phyloP scores from a whole-genome alignment of 2,329 filamentous ascomycete genomes.

The Monilinia laxa region DNA sequence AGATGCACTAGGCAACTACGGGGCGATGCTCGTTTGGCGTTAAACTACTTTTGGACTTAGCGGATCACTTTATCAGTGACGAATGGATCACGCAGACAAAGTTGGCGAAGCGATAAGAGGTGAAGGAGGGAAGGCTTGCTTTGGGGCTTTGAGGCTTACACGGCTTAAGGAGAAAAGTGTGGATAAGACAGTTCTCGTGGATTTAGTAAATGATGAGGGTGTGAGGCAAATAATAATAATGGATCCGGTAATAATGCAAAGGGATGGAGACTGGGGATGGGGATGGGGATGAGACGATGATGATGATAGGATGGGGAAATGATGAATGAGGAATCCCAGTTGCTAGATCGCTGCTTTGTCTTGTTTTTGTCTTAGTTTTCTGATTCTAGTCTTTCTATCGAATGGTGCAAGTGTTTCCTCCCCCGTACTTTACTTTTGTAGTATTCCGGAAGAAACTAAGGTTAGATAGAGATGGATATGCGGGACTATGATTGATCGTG shows the following conservation, averaged over 20 bases:
- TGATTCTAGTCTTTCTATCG: background rate
- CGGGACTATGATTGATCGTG: conserved; percentile 4
- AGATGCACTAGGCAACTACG: conserved; percentile 24
- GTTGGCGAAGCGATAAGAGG: conserved; percentile 16
- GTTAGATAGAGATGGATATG: background rate
- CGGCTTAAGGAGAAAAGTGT: background rate
- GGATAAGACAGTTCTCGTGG: conserved; percentile 10
- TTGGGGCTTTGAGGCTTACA: background rate
- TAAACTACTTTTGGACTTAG: conserved; percentile 15
- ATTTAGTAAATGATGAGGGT: conserved; percentile 1
- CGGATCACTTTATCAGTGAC: conserved; percentile 21
- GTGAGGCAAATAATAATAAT: background rate
- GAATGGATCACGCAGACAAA: conserved; percentile 23
- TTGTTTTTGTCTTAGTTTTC: conserved; percentile 1
- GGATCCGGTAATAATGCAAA: background rate
- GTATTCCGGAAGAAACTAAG: no score
- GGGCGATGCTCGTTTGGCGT: conserved; percentile 20
- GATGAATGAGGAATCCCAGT: no score
- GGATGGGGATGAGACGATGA: background rate
- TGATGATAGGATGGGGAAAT: no score
- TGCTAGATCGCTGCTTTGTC: background rate
- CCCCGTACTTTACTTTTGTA: conserved; percentile 13
- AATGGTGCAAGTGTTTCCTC: background rate
- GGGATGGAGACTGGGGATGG: background rate
- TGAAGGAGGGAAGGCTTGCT: background rate